Conservation (phyloP, 2,329 filamentous ascomycete genomes). For the Colletotrichum sp. region DNA sequence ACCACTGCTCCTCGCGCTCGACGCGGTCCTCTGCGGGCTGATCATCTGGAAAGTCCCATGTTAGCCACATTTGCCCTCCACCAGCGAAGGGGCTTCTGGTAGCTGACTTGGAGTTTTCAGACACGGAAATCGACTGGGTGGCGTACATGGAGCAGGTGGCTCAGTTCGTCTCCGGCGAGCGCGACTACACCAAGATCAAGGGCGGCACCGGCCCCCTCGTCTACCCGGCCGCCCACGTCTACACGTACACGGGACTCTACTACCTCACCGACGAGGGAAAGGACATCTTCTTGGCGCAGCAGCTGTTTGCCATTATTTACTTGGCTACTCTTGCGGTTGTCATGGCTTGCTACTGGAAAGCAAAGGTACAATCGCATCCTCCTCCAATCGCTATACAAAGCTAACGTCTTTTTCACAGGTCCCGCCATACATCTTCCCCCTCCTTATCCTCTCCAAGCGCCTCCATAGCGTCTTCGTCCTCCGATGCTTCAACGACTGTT, state of each 20-base stretch:
- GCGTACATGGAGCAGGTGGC: conserved; percentile 95
- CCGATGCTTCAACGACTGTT: conserved; percentile 94
- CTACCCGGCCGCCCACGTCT: conserved; percentile 93
- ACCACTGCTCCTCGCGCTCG: conserved; percentile 69
- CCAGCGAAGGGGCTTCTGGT: background rate
- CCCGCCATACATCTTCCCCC: conserved; percentile 85
- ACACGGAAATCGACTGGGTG: conserved; percentile 97
- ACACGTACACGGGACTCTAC: conserved; percentile 85
- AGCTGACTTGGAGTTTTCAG: conserved; percentile 40
- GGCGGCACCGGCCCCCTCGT: conserved; percentile 93
- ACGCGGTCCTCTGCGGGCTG: conserved; percentile 73
- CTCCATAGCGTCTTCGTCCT: conserved; percentile 93
- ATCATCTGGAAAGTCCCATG: conserved; percentile 86
- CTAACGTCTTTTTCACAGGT: conserved; percentile 50
- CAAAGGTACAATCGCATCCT: conserved; percentile 57
- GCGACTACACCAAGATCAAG: conserved; percentile 84
- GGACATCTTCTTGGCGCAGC: conserved; percentile 82
- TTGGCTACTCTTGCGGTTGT: conserved; percentile 77
- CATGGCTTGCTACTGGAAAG: conserved; percentile 80
- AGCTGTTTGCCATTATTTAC: conserved; percentile 82
- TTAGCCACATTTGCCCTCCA: conserved; percentile 47
- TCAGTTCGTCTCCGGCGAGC: conserved; percentile 82
- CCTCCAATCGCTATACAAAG: background rate
- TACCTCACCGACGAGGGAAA: conserved; percentile 76
- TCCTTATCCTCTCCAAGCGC: conserved; percentile 88